Conservation (phyloP, 1,284 basidiomycete genomes). For the Naganishia liquefaciens region DNA sequence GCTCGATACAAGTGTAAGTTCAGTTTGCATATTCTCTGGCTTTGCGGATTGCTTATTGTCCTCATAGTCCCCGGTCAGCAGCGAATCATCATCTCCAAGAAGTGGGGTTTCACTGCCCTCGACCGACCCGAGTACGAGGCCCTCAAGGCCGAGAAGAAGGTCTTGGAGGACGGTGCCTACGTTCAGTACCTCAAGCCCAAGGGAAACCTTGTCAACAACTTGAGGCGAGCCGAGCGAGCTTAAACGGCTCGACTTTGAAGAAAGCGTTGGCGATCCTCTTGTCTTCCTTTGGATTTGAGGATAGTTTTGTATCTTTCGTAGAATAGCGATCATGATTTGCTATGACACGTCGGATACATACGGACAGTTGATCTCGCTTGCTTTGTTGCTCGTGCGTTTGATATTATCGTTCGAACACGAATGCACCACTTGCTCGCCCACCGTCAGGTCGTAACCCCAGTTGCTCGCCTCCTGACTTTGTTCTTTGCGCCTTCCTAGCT, state of each 20-base stretch:
- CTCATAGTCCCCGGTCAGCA: slow-evolving; percentile 25
- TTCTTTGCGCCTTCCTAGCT: no score
- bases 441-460: no score
- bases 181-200: slow-evolving; percentile 77
- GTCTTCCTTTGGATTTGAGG: slow-evolving; percentile 2
- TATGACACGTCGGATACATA: slow-evolving; percentile 23
- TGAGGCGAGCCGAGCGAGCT: slow-evolving; percentile 77
- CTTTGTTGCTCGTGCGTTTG: no score
- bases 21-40: background rate
- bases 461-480: no score
- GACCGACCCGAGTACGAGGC: slow-evolving; percentile 84
- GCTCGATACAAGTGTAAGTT: slow-evolving; percentile 85
- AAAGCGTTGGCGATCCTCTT: slow-evolving; percentile 3
- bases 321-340: slow-evolving; percentile 24
- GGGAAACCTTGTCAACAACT: slow-evolving; percentile 79
- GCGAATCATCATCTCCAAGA: slow-evolving; percentile 67
- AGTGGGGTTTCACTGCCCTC: slow-evolving; percentile 98
- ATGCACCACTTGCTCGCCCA: background rate
- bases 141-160: slow-evolving; percentile 84
- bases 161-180: slow-evolving; percentile 64
- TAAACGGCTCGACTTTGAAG: slow-evolving; percentile 39
- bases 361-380: background rate
- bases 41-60: background rate
- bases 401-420: no score
- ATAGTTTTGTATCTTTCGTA: slow-evolving; percentile 17